Conservation (phyloP, 2,329 filamentous ascomycete species). For the Alternaria brassicae region DNA sequence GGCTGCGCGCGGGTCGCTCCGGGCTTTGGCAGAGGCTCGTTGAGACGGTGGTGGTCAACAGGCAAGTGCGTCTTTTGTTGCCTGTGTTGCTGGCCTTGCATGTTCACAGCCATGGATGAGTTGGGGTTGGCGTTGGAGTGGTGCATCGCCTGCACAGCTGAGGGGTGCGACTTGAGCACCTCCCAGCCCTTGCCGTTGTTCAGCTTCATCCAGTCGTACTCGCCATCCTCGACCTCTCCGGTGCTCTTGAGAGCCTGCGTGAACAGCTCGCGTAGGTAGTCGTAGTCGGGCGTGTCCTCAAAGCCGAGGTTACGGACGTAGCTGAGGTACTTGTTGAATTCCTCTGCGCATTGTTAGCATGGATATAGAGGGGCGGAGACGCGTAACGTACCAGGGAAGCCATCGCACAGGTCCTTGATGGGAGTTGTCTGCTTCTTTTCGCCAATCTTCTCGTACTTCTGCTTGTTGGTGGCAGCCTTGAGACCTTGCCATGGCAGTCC, state of each 20-base stretch:
- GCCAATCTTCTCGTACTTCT: slow-evolving; percentile 99
- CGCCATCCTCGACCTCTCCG: slow-evolving; percentile 93
- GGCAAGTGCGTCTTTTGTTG: slow-evolving; percentile 60
- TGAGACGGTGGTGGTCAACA: slow-evolving; percentile 53
- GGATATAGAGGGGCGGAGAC: not conserved
- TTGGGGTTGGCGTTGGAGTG: slow-evolving; percentile 80
- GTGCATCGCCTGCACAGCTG: slow-evolving; percentile 74
- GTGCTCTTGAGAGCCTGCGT: slow-evolving; percentile 94
- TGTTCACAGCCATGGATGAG: slow-evolving; percentile 79
- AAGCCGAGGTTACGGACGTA: slow-evolving; percentile 98
- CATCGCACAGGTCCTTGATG: slow-evolving; percentile 96
- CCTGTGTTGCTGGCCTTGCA: slow-evolving; percentile 76
- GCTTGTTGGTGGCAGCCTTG: slow-evolving; percentile 78
- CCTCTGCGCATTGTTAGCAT: slow-evolving; percentile 64
- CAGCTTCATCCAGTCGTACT: slow-evolving; percentile 99
- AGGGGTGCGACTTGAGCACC: slow-evolving; percentile 72
- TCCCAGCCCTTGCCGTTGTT: slow-evolving; percentile 94
- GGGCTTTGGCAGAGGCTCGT: slow-evolving; percentile 63
- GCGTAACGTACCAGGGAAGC: slow-evolving; percentile 73
- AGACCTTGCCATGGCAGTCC: slow-evolving; percentile 73
- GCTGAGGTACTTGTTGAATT: slow-evolving; percentile 96
- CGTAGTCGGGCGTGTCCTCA: slow-evolving; percentile 97
- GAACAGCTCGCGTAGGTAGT: slow-evolving; percentile 95
- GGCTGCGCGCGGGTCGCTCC: slow-evolving; percentile 65
- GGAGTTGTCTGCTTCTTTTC: slow-evolving; percentile 99